phyloP scores from a whole-genome alignment of 306 rosid genomes.

The Albizia julibrissin region DNA sequence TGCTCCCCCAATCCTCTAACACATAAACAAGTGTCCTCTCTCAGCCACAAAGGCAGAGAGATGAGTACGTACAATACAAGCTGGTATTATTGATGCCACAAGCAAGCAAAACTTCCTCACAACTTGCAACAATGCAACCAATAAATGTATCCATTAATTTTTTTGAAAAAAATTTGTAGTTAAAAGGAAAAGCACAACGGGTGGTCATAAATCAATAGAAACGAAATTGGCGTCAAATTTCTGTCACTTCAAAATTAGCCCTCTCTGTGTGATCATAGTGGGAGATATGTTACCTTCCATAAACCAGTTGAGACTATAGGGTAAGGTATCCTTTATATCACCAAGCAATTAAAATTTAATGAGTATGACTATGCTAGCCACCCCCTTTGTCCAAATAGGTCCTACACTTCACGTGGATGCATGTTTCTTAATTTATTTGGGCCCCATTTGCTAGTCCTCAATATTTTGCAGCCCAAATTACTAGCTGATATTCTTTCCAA shows the following conservation, averaged over 20 bases:
- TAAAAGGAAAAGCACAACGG: background rate
- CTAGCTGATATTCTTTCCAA: background rate
- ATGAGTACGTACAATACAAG: background rate
- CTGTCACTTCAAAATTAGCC: background rate
- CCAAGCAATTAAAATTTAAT: slow-evolving; percentile 38
- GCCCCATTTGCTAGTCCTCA: background rate
- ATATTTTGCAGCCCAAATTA: slow-evolving; percentile 33
- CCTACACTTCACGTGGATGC: slow-evolving; percentile 48
- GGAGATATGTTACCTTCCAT: slow-evolving; percentile 3
- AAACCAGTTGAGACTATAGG: slow-evolving; percentile 14
- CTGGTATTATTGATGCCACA: background rate
- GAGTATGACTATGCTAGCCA: slow-evolving; percentile 37
- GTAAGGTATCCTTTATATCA: background rate
- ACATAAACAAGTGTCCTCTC: background rate
- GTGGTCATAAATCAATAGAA: background rate
- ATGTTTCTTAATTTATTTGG: slow-evolving; percentile 24
- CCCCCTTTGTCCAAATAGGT: slow-evolving; percentile 31
- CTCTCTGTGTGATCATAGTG: background rate
- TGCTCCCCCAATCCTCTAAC: background rate
- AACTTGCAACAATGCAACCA: background rate
- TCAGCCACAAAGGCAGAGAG: slow-evolving; percentile 7
- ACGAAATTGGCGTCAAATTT: background rate
- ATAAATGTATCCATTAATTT: background rate
- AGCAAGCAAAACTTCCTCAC: background rate
- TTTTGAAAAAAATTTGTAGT: background rate